Conservation (phyloP, 768 basidiomycete genomes). For the Candolleomyces aberdarensis region DNA sequence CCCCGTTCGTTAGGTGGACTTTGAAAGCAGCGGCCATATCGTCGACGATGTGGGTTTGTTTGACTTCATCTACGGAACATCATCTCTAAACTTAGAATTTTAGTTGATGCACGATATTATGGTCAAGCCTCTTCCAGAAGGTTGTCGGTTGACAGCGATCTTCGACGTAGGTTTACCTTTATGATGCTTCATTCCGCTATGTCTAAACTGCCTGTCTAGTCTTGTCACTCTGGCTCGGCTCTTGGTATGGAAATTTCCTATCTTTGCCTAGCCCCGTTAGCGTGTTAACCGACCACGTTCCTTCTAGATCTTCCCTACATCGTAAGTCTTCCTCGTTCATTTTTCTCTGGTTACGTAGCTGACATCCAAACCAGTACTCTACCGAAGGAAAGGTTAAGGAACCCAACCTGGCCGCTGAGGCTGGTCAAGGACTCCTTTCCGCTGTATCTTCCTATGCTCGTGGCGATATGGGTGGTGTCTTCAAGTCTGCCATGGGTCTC, state of each 20-base stretch:
- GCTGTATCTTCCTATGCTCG: constrained; percentile 74
- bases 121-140: constrained; percentile 76
- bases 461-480: constrained; percentile 77
- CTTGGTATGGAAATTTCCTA: constrained; percentile 48
- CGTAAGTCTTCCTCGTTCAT: constrained; percentile 31
- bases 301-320: constrained; percentile 62
- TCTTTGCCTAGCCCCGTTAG: not conserved
- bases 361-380: constrained; percentile 58
- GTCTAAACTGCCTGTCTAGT: constrained; percentile 36
- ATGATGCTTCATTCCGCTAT: not conserved
- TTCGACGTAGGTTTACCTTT: constrained; percentile 58
- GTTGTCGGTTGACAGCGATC: constrained; percentile 85
- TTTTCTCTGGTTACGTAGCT: not conserved
- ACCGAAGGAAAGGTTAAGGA: constrained; percentile 96
- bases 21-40: constrained; percentile 65
- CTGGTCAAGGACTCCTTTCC: constrained; percentile 81
- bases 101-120: constrained; percentile 76
- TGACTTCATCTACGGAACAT: not conserved
- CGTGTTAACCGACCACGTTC: not conserved
- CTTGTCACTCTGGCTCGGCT: constrained; percentile 87
- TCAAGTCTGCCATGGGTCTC: constrained; percentile 70
- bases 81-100: not conserved
- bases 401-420: constrained; percentile 83
- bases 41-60: constrained; percentile 74
- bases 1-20: constrained; percentile 36